Percentiles rank a stretch among this genome's conserved stretches.
phyloP scores from a whole-genome alignment of 116 monocot species.

The Zostera marina region DNA sequence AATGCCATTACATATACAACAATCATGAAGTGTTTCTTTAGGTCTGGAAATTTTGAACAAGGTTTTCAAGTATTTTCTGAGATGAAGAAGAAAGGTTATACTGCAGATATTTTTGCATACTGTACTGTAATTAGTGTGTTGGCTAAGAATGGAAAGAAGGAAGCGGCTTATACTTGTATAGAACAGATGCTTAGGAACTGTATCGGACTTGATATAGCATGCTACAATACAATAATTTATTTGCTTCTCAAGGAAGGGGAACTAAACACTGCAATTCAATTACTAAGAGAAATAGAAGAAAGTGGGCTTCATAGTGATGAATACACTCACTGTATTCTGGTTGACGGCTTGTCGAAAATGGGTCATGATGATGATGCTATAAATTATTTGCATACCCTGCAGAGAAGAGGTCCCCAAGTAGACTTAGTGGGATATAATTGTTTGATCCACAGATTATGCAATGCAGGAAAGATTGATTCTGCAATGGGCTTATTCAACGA shows the following conservation, averaged over 20 bases:
- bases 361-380: conserved; percentile 36
- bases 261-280: conserved; percentile 35
- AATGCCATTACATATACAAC: conserved; percentile 75
- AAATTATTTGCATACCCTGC: conserved; percentile 32
- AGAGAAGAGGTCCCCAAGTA: conserved; percentile 20
- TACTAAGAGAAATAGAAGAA: conserved; percentile 48
- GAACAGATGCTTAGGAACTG: conserved; percentile 35
- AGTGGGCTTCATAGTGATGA: conserved; percentile 42
- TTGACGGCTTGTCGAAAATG: conserved; percentile 57
- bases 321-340: conserved; percentile 68
- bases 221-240: conserved; percentile 73
- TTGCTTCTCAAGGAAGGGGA: conserved; percentile 47
- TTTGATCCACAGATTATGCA: conserved; percentile 70
- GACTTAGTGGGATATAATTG: conserved; percentile 69
- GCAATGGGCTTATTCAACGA: conserved; percentile 48
- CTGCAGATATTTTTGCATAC: conserved; percentile 51
- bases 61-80: conserved; percentile 44
- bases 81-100: conserved; percentile 37
- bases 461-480: conserved; percentile 33
- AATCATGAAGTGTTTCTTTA: conserved; percentile 72
- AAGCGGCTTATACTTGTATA: conserved; percentile 38
- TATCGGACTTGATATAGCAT: conserved; percentile 46
- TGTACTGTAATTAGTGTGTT: conserved; percentile 69
- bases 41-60: conserved; percentile 33
- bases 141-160: conserved; percentile 38